A percentile compares a stretch with the other conserved stretches of the same genome.
Evolutionary conservation across 495 filamentous ascomycete species (phyloP).

Genomic region (Hypoxylon lienhwacheense): DNA sequence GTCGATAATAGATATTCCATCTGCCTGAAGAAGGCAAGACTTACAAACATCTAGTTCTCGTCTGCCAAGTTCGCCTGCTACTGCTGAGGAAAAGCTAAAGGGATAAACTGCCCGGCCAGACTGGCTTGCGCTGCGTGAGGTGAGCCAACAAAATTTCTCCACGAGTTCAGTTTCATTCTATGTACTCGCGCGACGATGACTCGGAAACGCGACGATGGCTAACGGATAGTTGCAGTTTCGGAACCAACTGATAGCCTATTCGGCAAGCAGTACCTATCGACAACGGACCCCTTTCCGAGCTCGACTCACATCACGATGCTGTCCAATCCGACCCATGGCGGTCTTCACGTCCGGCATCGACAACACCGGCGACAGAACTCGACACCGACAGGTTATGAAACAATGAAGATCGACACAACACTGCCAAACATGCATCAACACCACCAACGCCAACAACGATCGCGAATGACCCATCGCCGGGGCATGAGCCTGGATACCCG

Average conservation of each 20-base stretch:
- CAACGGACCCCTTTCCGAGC: conserved; percentile 56
- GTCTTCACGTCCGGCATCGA: conserved; percentile 68
- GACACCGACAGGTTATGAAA: conserved; percentile 74
- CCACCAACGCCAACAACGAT: conserved; percentile 43
- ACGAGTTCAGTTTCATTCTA: background rate
- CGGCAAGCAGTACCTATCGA: conserved; percentile 47
- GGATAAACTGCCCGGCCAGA: conserved; percentile 60
- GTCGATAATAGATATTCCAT: conserved; percentile 4
- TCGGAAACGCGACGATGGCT: conserved; percentile 21
- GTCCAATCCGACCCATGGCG: conserved; percentile 64
- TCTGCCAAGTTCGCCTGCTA: conserved; percentile 42
- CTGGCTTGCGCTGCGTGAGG: conserved; percentile 77
- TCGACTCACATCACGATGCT: conserved; percentile 72
- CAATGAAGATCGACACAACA: conserved; percentile 61
- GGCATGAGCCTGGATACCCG: conserved; percentile 78
- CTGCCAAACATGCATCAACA: conserved; percentile 59
- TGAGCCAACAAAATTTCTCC: conserved; percentile 38
- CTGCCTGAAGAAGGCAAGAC: conserved; percentile 31
- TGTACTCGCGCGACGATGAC: conserved; percentile 1
- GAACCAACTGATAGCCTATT: conserved; percentile 54
- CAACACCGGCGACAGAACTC: conserved; percentile 88
- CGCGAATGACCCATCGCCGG: conserved; percentile 64
- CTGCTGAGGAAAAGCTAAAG: conserved; percentile 49
- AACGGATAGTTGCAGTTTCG: conserved; percentile 50
- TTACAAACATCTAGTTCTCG: conserved; percentile 37